Evolutionary conservation across 2,329 filamentous ascomycete species (phyloP), one percentile per base, ranked within the genome.

Genomic region (Phoma sp.): DNA sequence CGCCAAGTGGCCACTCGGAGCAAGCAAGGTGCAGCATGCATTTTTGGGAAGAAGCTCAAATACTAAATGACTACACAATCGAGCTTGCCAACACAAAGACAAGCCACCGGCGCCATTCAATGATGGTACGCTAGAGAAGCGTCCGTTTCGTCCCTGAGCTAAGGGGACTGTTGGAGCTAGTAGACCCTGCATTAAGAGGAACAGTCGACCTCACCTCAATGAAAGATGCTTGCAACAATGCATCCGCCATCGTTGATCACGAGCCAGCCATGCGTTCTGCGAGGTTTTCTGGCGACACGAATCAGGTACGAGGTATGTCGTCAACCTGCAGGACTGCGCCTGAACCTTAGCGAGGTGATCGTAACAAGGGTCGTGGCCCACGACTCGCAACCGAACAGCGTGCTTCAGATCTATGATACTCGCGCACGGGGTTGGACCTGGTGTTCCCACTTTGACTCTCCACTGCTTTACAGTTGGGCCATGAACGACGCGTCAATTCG

Each of bases 311-410:
- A 49, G 38, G 32, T 33, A 50, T 62, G 24, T 55, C 58, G 60
- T 62, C 58, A 61, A 57, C 32, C 35, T 47, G 56, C 56, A 57
- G 58, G 35, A 45, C 40, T 18, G 32, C 13, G 14, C 32, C 38
- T 46, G 47, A 55, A 35, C 42, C 40, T 54, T 52, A 54, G 60
- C 60, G 58, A 63, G 47, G 35, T 33, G 46, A 58, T 59, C 52
- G 52, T 24, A 39, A 47, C 58, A 58, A 40, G 58, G 58, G 48
- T 59, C 41, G 32, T 39, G 37, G 47, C 41, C 42, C 56, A 22
- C 30, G 22, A 48, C 38, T 50, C 49, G 38, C 47, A 32, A 27
- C 41, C 18, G 22, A 39, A 47, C 47, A 44, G 40, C 42, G 37
- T 46, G 47, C 55, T 44, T 51, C 50, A 55, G 37, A 41, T 46